phyloP scores from a whole-genome alignment of 2,329 filamentous ascomycete genomes.

The Pseudocercospora cruenta region DNA sequence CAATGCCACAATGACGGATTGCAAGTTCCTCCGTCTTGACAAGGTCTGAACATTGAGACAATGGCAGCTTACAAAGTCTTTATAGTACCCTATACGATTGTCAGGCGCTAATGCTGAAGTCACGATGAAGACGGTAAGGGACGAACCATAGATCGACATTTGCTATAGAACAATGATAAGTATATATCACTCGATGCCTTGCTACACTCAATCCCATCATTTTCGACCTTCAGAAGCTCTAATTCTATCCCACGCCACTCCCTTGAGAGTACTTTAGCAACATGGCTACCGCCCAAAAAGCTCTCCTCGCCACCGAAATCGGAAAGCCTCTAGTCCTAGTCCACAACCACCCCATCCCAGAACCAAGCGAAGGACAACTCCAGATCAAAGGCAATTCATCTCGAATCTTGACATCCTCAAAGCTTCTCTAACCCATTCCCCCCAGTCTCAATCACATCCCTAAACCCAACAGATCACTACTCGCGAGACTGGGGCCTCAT shows the following conservation, averaged over 20 bases:
- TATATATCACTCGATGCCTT: too few relatives aligned
- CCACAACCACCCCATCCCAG: neutral
- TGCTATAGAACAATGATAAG: neutral
- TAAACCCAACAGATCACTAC: conserved; percentile 4
- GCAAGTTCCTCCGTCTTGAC: neutral
- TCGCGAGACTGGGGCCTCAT: neutral
- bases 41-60: neutral
- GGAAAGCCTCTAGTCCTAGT: neutral
- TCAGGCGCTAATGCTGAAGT: neutral
- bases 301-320: neutral
- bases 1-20: neutral
- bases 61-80: neutral
- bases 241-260: neutral
- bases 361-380: neutral
- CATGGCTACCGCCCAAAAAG: neutral
- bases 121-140: neutral
- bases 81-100: neutral
- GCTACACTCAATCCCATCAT: neutral
- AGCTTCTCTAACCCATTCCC: too few relatives aligned
- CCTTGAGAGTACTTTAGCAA: neutral
- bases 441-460: neutral
- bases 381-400: neutral
- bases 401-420: too few relatives aligned
- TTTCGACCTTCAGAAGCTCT: neutral
- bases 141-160: neutral